phyloP scores from a whole-genome alignment of 2,329 filamentous ascomycete species.

The Aspergillus novofumigatus region DNA sequence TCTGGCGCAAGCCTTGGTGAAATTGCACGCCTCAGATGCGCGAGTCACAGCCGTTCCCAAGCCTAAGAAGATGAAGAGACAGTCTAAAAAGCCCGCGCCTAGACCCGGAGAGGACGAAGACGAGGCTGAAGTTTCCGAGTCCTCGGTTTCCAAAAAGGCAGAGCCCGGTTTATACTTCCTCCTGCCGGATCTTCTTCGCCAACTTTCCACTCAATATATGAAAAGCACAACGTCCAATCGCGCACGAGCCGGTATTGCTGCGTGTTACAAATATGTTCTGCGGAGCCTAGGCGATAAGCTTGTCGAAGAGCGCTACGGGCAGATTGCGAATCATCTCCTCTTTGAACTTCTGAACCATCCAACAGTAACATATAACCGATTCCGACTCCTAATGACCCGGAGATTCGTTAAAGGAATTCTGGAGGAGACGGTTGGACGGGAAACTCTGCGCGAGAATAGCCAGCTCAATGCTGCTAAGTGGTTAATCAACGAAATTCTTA shows the following conservation, averaged over 20 bases:
- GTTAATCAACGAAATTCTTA: slow-evolving; percentile 82
- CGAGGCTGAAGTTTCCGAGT: slow-evolving; percentile 65
- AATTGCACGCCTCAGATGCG: slow-evolving; percentile 66
- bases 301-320: slow-evolving; percentile 78
- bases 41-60: slow-evolving; percentile 52
- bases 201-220: slow-evolving; percentile 76
- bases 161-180: slow-evolving; percentile 68
- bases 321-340: slow-evolving; percentile 76
- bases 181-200: slow-evolving; percentile 71
- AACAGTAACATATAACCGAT: slow-evolving; percentile 76
- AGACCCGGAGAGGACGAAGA: slow-evolving; percentile 69
- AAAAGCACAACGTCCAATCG: slow-evolving; percentile 74
- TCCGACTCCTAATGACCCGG: slow-evolving; percentile 77
- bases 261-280: slow-evolving; percentile 81
- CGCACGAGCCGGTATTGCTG: slow-evolving; percentile 73
- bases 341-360: slow-evolving; percentile 72
- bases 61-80: slow-evolving; percentile 67
- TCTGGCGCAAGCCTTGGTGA: slow-evolving; percentile 76
- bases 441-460: slow-evolving; percentile 82
- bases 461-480: slow-evolving; percentile 77
- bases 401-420: slow-evolving; percentile 80
- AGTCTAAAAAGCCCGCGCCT: slow-evolving; percentile 57
- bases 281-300: slow-evolving; percentile 73
- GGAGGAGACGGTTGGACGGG: slow-evolving; percentile 74
- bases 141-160: slow-evolving; percentile 69